Conservation (phyloP, 139 green algal species). For the Chlorella ohadii region DNA sequence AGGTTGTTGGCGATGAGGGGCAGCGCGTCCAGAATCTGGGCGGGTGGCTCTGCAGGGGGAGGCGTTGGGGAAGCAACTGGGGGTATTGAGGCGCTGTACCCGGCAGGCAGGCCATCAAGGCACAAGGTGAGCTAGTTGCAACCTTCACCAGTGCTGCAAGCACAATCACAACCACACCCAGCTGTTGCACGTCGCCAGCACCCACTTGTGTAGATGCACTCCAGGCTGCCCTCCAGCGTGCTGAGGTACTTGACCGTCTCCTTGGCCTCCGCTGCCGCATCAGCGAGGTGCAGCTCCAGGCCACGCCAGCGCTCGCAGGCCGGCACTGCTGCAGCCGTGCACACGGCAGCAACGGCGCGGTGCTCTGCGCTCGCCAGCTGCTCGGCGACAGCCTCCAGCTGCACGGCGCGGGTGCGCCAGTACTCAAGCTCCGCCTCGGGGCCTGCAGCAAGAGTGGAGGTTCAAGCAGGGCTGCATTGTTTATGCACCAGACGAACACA, state of each 20-base stretch:
- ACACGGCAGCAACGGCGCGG: slow-evolving; percentile 81
- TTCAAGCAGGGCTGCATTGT: slow-evolving; percentile 47
- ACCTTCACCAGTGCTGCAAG: too few relatives aligned
- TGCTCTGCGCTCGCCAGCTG: slow-evolving; percentile 84
- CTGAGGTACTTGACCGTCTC: slow-evolving; percentile 95
- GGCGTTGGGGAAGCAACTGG: too few relatives aligned
- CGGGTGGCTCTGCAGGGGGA: slow-evolving; percentile 34
- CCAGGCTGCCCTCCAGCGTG: slow-evolving; percentile 86
- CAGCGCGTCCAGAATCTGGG: slow-evolving; percentile 80
- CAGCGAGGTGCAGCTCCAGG: slow-evolving; percentile 82
- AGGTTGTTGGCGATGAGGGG: slow-evolving; percentile 84
- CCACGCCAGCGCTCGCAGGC: slow-evolving; percentile 79
- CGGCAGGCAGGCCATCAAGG: too few relatives aligned
- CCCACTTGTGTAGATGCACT: slow-evolving; percentile 79
- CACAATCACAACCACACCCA: too few relatives aligned
- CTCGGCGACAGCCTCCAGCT: slow-evolving; percentile 87
- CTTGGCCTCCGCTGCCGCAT: slow-evolving; percentile 91
- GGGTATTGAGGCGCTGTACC: too few relatives aligned
- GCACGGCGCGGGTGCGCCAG: slow-evolving; percentile 84
- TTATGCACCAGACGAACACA: not conserved
- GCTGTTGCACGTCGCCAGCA: not conserved
- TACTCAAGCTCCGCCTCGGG: slow-evolving; percentile 91
- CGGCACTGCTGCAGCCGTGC: slow-evolving; percentile 58
- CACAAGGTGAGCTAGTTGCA: too few relatives aligned
- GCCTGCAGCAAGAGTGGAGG: slow-evolving; percentile 44